Evolutionary conservation across 225 moss, liverwort and hornwort species (phyloP).

Genomic region (Marchantia paleacea): DNA sequence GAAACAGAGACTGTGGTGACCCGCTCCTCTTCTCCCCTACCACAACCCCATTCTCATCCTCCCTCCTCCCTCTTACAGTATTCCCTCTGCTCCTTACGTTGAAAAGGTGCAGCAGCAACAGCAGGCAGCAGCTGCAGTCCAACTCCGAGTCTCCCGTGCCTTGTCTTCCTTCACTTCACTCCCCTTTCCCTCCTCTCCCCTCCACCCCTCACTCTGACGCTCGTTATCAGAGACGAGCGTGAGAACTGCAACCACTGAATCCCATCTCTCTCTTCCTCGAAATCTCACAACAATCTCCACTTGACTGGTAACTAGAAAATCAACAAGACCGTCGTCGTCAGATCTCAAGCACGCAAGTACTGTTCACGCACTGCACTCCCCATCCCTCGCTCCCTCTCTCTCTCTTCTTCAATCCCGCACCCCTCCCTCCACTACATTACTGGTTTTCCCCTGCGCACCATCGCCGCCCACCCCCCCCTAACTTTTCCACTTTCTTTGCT

Average conservation of each 20-base stretch:
- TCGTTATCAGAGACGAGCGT: conserved; percentile 3
- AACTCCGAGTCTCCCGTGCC: neutral
- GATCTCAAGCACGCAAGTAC: neutral
- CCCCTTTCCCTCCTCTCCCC: neutral
- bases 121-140: neutral
- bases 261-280: conserved; percentile 11
- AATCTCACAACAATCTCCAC: neutral
- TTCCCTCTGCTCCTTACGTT: neutral
- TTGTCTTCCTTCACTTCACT: neutral
- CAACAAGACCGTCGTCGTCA: neutral
- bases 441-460: neutral
- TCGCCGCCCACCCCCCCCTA: neutral
- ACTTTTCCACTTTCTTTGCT: neutral
- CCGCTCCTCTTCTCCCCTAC: neutral
- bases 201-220: neutral
- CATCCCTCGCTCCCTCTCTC: neutral
- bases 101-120: neutral
- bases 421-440: neutral
- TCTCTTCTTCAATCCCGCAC: neutral
- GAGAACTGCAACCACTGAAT: neutral
- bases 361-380: neutral
- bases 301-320: neutral
- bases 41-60: neutral
- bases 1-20: neutral
- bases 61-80: neutral